phyloP scores from a whole-genome alignment of 805 yeast genomes.

The Zygoascus biomembranicola region DNA sequence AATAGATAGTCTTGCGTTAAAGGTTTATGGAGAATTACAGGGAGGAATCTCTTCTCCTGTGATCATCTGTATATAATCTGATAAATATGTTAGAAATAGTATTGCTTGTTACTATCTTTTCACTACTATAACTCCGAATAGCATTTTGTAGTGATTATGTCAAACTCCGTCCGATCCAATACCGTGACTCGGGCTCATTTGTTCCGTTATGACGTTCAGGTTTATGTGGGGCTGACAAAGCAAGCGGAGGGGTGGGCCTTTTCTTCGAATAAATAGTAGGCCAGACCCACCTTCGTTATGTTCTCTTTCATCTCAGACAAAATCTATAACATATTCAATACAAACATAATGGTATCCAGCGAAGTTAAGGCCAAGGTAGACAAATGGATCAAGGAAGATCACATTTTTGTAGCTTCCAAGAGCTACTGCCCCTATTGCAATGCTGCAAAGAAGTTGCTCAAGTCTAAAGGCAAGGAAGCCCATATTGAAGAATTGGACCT shows the following conservation, averaged over 20 bases:
- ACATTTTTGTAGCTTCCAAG: constrained; percentile 56
- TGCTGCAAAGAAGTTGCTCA: constrained; percentile 39
- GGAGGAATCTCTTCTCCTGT: not conserved
- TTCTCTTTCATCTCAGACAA: not conserved
- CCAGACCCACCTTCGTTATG: not conserved
- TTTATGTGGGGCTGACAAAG: not conserved
- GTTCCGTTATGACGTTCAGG: too few species aligned
- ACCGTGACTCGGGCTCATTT: too few species aligned
- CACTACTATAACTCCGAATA: too few species aligned
- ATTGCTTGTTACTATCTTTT: too few species aligned
- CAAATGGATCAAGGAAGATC: constrained; percentile 11
- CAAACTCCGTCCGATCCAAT: too few species aligned
- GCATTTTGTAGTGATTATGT: too few species aligned
- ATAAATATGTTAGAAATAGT: not conserved
- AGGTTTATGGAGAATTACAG: not conserved
- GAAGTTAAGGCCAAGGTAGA: constrained; percentile 8
- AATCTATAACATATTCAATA: not conserved
- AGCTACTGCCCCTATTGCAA: constrained; percentile 58
- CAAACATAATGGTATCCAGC: not conserved
- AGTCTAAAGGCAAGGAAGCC: constrained; percentile 31
- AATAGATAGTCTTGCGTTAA: constrained; percentile 5
- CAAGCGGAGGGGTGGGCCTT: not conserved
- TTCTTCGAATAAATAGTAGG: not conserved
- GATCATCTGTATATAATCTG: not conserved
- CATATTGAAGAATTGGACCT: constrained; percentile 44